phyloP scores from a whole-genome alignment of 2,329 filamentous ascomycete species.

The Aspergillus sp. region DNA sequence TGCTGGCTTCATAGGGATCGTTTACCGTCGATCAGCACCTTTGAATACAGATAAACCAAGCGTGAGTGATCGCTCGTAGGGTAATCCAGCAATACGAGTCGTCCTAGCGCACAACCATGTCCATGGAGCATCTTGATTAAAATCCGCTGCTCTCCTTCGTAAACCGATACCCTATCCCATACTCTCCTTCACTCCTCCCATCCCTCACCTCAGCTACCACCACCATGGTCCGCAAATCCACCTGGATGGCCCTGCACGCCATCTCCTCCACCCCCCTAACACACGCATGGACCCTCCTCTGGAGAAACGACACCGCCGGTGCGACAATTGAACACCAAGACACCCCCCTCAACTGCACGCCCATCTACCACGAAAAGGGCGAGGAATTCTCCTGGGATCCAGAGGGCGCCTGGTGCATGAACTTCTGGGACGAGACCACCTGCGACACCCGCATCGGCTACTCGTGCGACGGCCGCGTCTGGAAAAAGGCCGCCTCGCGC shows the following conservation, averaged over 20 bases:
- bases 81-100: no score
- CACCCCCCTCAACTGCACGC: constrained; percentile 7
- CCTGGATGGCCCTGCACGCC: background rate
- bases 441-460: constrained; percentile 8
- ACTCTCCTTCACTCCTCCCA: background rate
- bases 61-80: no score
- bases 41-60: no score
- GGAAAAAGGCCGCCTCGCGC: constrained; percentile 6
- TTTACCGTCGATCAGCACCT: no score
- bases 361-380: constrained; percentile 14
- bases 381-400: constrained; percentile 12
- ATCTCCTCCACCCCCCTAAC: background rate
- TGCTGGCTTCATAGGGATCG: no score
- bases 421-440: constrained; percentile 9
- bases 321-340: constrained; percentile 1
- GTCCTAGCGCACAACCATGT: no score
- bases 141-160: no score
- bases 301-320: constrained; percentile 13
- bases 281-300: constrained; percentile 14
- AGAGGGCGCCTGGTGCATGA: constrained; percentile 15
- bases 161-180: background rate
- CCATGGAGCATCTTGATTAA: no score
- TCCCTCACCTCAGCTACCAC: no score
- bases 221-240: constrained; percentile 5
- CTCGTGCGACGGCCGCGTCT: constrained; percentile 10